Percentiles rank a stretch among this genome's conserved stretches.
phyloP scores from a whole-genome alignment of 2,329 filamentous ascomycete genomes.

The Coniosporium tulheliwenetii region DNA sequence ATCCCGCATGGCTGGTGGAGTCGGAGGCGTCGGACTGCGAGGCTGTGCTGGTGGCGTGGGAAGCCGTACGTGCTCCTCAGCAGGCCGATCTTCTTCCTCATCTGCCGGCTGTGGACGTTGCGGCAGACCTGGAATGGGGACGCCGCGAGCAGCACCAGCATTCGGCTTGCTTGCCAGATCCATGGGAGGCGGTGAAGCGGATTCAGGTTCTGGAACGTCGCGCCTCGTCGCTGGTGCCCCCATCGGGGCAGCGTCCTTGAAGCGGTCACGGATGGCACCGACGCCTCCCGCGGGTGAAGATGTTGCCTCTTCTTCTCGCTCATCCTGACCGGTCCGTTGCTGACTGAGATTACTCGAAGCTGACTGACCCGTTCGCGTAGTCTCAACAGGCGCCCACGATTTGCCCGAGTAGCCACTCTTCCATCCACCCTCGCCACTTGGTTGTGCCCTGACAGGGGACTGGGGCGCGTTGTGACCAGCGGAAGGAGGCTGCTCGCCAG shows the following conservation, averaged over 20 bases:
- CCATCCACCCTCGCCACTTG: constrained; percentile 63
- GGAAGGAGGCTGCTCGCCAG: constrained; percentile 31
- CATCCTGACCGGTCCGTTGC: constrained; percentile 47
- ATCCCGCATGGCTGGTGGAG: constrained; percentile 31
- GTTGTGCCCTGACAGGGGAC: constrained; percentile 48
- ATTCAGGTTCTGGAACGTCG: constrained; percentile 22
- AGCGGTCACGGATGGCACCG: constrained; percentile 63
- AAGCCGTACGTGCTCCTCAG: constrained; percentile 34
- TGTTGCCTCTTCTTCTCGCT: constrained; percentile 34
- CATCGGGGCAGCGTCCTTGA: constrained; percentile 62
- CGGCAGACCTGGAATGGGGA: constrained; percentile 66
- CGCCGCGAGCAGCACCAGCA: constrained; percentile 38
- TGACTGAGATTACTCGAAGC: constrained; percentile 34
- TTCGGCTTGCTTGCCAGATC: constrained; percentile 55
- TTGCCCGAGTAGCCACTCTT: constrained; percentile 86
- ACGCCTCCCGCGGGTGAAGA: constrained; percentile 48
- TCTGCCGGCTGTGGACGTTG: constrained; percentile 36
- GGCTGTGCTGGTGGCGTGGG: constrained; percentile 24
- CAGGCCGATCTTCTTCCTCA: constrained; percentile 30
- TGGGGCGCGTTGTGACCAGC: constrained; percentile 22
- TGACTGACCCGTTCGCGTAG: constrained; percentile 52
- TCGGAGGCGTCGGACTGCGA: constrained; percentile 32
- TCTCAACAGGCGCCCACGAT: constrained; percentile 74
- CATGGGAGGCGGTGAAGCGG: constrained; percentile 39
- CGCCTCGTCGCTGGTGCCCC: constrained; percentile 32